These are phyloP conservation scores for Colletotrichum sp. DNA, from an alignment of 2,329 filamentous ascomycete species.

Conservation along the genomic window DNA sequence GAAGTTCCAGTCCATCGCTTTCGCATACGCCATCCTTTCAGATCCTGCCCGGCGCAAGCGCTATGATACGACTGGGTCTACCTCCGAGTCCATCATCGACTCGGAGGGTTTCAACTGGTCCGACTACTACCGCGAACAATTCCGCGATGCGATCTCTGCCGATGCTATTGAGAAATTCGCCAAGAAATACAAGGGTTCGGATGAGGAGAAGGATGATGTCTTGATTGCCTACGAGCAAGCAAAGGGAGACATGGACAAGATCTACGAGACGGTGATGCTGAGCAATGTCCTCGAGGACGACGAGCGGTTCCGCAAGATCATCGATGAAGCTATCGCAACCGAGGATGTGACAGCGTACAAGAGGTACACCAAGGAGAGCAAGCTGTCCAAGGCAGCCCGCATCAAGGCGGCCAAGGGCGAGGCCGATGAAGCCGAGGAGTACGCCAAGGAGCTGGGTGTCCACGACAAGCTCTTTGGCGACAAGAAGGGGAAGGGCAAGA, in stretches of 20 bases:
- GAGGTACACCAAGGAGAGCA: conserved; percentile 77
- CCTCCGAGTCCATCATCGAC: conserved; percentile 80
- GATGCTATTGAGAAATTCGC: conserved; percentile 80
- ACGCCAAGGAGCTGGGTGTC: conserved; percentile 76
- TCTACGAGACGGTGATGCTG: conserved; percentile 88
- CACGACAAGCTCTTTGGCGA: conserved; percentile 70
- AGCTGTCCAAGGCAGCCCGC: conserved; percentile 64
- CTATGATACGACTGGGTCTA: conserved; percentile 91
- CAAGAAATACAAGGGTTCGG: conserved; percentile 80
- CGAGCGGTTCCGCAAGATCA: conserved; percentile 79
- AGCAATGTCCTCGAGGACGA: conserved; percentile 86
- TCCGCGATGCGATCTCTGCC: conserved; percentile 74
- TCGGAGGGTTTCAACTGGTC: conserved; percentile 87
- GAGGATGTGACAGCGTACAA: conserved; percentile 71
- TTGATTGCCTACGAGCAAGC: conserved; percentile 75
- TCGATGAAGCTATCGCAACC: conserved; percentile 78
- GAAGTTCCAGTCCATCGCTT: conserved; percentile 88
- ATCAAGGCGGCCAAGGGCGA: conserved; percentile 69
- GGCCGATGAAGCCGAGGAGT: conserved; percentile 73
- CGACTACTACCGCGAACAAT: conserved; percentile 88
- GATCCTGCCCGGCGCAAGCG: conserved; percentile 80
- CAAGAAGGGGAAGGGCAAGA: conserved; percentile 39
- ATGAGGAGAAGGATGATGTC: conserved; percentile 82
- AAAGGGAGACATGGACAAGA: conserved; percentile 75
- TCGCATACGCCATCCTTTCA: conserved; percentile 92